These are phyloP conservation scores for Mycena olivaceomarginata DNA, from an alignment of 768 basidiomycete genomes.

Conservation along the genomic window DNA sequence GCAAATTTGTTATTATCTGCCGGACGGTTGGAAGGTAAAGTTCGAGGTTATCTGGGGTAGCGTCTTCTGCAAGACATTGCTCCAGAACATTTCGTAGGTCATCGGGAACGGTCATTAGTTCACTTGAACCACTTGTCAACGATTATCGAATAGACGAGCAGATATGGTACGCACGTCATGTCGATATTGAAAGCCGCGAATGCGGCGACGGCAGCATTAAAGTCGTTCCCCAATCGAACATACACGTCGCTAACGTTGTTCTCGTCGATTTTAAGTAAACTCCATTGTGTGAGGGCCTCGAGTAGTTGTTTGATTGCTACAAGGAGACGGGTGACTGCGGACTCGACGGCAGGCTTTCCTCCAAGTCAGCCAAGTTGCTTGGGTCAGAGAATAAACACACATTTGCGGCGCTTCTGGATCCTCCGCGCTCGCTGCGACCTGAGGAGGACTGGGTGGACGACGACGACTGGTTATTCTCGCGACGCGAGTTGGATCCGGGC, in stretches of 20 bases:
- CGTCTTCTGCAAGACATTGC: slow-evolving; percentile 93
- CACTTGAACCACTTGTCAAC: slow-evolving; percentile 66
- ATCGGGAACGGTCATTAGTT: slow-evolving; percentile 91
- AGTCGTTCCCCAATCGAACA: slow-evolving; percentile 97
- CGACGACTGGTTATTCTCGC: slow-evolving; percentile 69
- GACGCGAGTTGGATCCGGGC: slow-evolving; percentile 60
- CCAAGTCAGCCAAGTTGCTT: slow-evolving; percentile 30
- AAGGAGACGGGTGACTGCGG: slow-evolving; percentile 92
- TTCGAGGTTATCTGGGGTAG: slow-evolving; percentile 89
- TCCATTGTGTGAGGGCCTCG: slow-evolving; percentile 92
- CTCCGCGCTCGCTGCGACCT: slow-evolving; percentile 63
- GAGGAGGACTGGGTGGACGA: slow-evolving; percentile 68
- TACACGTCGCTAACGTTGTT: slow-evolving; percentile 96
- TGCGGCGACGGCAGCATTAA: slow-evolving; percentile 94
- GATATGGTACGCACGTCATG: slow-evolving; percentile 83
- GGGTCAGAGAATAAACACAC: slow-evolving; percentile 52
- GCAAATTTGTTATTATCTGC: slow-evolving; percentile 92
- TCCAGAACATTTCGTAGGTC: slow-evolving; percentile 94
- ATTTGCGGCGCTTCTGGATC: slow-evolving; percentile 58
- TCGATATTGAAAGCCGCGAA: slow-evolving; percentile 91
- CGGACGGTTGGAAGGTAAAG: slow-evolving; percentile 94
- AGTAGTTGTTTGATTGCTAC: slow-evolving; percentile 97
- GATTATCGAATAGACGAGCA: slow-evolving; percentile 34
- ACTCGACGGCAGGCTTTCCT: slow-evolving; percentile 86
- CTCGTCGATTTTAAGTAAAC: slow-evolving; percentile 82